Conservation (phyloP, 179 eudicot genomes). For the Amaranthus tricolor region DNA sequence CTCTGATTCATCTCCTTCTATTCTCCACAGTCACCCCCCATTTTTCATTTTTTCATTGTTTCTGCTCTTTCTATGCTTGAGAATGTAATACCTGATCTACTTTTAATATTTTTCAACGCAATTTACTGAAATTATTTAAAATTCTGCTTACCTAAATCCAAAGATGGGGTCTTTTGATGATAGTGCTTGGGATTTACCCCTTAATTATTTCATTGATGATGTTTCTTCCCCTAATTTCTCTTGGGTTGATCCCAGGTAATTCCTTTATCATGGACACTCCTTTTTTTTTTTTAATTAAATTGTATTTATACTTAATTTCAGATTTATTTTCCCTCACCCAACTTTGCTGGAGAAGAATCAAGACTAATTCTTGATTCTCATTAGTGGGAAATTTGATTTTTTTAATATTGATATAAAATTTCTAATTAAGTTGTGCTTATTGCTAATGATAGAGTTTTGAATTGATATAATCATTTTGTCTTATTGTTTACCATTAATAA, state of each 20-base stretch:
- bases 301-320: too few species aligned
- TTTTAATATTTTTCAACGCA: neutral
- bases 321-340: neutral
- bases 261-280: too few species aligned
- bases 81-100: neutral
- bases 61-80: conserved; percentile 4
- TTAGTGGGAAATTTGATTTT: too few species aligned
- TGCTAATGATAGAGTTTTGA: neutral
- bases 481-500: too few species aligned
- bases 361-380: too few species aligned
- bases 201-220: conserved; percentile 60
- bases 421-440: too few species aligned
- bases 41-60: neutral
- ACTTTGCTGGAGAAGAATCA: neutral
- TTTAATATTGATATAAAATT: too few species aligned
- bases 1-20: neutral
- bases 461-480: neutral
- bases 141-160: conserved; percentile 14
- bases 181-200: conserved; percentile 44
- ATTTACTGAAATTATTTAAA: neutral
- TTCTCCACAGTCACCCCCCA: neutral
- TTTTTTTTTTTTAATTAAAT: neutral
- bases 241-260: conserved; percentile 46
- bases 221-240: conserved; percentile 45
- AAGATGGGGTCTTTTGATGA: conserved; percentile 53